Base-by-base conservation (phyloP, 2,329 filamentous ascomycete species). In the Sarocladiaceae sp. region DNA sequence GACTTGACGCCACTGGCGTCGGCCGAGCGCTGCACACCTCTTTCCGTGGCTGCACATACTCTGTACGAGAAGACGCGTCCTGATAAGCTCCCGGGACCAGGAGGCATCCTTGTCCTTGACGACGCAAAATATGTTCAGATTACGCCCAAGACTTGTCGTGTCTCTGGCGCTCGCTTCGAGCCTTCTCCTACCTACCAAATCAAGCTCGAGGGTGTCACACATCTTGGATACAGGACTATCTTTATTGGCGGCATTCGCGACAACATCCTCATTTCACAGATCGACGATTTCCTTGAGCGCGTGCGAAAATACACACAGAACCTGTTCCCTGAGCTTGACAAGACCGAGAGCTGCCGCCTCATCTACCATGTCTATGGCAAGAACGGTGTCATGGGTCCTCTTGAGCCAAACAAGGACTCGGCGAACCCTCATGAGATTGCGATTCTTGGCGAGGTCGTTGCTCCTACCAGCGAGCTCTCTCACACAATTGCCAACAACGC, bases 41-140 rank as follows among this genome's bases (percentile, higher is more conserved):
- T 73, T 0, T 73, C 71, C 1, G 76, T 80, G 1, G 76, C 76
- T 1, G 73, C 77, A 0, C 77, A 80, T 55, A 74, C 75, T 0
- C 61, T 80, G 23, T 80, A 80, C 51, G 77, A 80, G 61, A 80
- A 80, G 59, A 67, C 70, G 0, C 59, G 77, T 5, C 77, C 78
- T 0, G 77, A 80, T 56, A 58, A 71, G 1, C 63, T 80, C 3
- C 58, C 64, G 7, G 77, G 77, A 0, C 78, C 77, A 1, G 78
- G 77, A 1, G 78, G 77, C 0, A 59, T 64, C 25, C 65, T 80
- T 1, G 61, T 71, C 36, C 62, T 80, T 1, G 65, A 65, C 7
- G 49, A 62, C 1, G 64, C 72, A 1, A 66, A 57, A 2, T 79
- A 78, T 53, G 65, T 73, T 53, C 69, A 76, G 4, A 31, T 62